These are phyloP conservation scores for Cryphonectria radicalis DNA, from an alignment of 2,329 filamentous ascomycete genomes.

Conservation along the genomic window DNA sequence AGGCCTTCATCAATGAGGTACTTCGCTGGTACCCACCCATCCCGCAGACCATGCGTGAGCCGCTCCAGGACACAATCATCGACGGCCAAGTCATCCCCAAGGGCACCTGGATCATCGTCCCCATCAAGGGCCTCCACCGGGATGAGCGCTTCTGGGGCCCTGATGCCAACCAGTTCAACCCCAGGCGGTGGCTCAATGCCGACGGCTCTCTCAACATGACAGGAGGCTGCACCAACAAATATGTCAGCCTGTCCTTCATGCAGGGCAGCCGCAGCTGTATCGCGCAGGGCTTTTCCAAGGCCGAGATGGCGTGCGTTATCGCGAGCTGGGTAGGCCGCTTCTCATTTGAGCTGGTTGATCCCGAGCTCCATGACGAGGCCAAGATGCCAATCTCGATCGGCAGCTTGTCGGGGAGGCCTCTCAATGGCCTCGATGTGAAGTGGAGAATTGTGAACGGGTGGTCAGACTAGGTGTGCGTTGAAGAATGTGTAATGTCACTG, in stretches of 20 bases:
- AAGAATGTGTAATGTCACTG: no score
- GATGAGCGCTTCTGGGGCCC: slow-evolving; percentile 63
- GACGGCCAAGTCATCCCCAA: slow-evolving; percentile 61
- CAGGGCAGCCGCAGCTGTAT: slow-evolving; percentile 58
- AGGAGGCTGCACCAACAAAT: slow-evolving; percentile 51
- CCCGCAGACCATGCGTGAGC: slow-evolving; percentile 28
- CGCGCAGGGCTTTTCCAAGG: slow-evolving; percentile 68
- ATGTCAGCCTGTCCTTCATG: slow-evolving; percentile 60
- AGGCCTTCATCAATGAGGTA: no score
- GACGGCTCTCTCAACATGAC: slow-evolving; percentile 33
- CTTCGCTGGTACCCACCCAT: slow-evolving; percentile 31
- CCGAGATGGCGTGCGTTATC: slow-evolving; percentile 66
- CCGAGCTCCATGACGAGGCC: no score
- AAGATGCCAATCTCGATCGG: no score
- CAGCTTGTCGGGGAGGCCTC: no score
- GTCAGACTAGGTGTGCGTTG: no score
- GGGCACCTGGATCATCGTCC: slow-evolving; percentile 63
- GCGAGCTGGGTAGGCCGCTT: slow-evolving; percentile 31
- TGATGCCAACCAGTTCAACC: slow-evolving; percentile 63
- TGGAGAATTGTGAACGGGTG: no score
- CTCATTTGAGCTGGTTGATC: no score
- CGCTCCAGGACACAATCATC: slow-evolving; percentile 44
- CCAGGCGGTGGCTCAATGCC: slow-evolving; percentile 61
- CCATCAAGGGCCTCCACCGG: slow-evolving; percentile 68
- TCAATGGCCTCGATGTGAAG: no score